Evolutionary conservation across 306 rosid genomes (phyloP), one percentile per base, ranked within the genome.

Genomic region (Acacia acuminata): DNA sequence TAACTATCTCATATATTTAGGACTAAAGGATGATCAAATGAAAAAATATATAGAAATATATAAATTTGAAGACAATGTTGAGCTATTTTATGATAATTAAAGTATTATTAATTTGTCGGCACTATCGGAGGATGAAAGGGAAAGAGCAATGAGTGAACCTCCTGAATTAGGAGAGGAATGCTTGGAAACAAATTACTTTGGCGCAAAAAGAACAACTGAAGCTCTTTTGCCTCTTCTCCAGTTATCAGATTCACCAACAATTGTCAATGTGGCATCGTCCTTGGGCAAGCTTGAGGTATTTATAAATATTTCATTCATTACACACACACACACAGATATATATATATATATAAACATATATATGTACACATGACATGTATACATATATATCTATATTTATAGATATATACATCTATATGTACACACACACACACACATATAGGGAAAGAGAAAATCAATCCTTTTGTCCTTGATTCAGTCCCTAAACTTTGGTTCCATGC

Each of bases 191-290:
- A 84, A 87, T 69, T 87, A 87, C 12, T 36, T 75, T 43, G 85
- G 87, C 0, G 44, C 90, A 50, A 87, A 84, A 78, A 78, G 47
- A 84, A 75, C 83, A 42, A 4, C 25, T 8, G 77, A 87, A 63
- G 58, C 79, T 10, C 85, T 87, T 44, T 40, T 81, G 14, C 90
- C 84, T 8, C 84, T 87, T 13, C 87, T 87, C 2, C 79, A 75
- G 4, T 53, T 81, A 74, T 87, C 90, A 43, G 77, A 84, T 78
- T 84, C 86, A 11, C 86, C 90, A 70, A 87, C 48, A 75, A 87
- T 88, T 68, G 91, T 91, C 22, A 91, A 91, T 74, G 93, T 91
- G 9, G 82, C 96, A 1, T 82, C 92, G 4, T 0, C 0, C 5
- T 0, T 16, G 22, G 90, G 93, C 16, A 71, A 9, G 34, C 76